Evolutionary conservation across 2,329 filamentous ascomycete genomes (phyloP).

Genomic region (Colletotrichum gloeosporioides): DNA sequence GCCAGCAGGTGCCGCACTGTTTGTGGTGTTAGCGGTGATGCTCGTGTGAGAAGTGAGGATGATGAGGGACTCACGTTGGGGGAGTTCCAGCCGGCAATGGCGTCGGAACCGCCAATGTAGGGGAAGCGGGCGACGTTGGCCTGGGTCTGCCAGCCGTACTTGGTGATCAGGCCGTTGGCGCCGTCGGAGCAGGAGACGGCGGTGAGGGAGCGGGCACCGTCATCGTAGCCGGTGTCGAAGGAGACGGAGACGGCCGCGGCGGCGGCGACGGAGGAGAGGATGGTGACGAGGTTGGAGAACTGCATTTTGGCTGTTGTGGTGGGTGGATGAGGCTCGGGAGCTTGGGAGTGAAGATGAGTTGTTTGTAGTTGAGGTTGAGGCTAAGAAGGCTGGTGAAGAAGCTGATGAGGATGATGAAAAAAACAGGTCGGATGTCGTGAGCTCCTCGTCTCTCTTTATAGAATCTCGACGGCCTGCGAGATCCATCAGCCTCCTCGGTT

Average conservation of each 20-base stretch:
- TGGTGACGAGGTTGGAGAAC: slow-evolving; percentile 42
- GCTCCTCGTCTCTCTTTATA: slow-evolving; percentile 1
- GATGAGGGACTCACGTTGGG: slow-evolving; percentile 31
- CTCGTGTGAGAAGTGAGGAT: background rate
- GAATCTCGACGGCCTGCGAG: background rate
- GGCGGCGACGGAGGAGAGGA: slow-evolving; percentile 42
- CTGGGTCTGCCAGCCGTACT: slow-evolving; percentile 63
- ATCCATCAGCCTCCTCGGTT: background rate
- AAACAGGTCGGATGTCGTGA: background rate
- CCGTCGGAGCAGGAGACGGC: slow-evolving; percentile 72
- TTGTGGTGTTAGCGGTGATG: background rate
- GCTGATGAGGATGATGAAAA: slow-evolving; percentile 1
- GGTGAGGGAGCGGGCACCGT: slow-evolving; percentile 57
- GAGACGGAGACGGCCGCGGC: slow-evolving; percentile 58
- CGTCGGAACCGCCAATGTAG: slow-evolving; percentile 58
- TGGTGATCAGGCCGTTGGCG: slow-evolving; percentile 67
- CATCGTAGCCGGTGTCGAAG: slow-evolving; percentile 76
- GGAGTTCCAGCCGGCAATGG: slow-evolving; percentile 62
- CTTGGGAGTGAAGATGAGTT: background rate
- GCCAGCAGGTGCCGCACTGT: slow-evolving; percentile 66
- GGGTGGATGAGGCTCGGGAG: slow-evolving; percentile 10
- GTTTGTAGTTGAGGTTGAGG: background rate
- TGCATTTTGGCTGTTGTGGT: slow-evolving; percentile 44
- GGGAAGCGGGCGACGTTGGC: slow-evolving; percentile 56
- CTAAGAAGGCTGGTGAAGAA: slow-evolving; percentile 6